Evolutionary conservation across 1,284 basidiomycete genomes (phyloP), one percentile per base, ranked within the genome.

Genomic region (Cryptococcus hybrid): DNA sequence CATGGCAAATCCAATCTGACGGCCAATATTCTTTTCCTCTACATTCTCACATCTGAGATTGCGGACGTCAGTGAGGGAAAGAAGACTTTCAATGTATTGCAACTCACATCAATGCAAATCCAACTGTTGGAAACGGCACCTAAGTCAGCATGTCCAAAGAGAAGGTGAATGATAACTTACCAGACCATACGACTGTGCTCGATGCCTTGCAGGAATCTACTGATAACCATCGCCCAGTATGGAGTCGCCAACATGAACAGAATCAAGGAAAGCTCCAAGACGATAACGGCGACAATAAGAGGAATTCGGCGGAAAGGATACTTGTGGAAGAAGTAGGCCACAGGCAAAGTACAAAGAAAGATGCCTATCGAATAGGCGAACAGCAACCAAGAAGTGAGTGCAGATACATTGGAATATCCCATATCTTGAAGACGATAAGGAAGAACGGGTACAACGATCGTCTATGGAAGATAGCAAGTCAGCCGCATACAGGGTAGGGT

Each of bases 161-260:
- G 18, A 18, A 39, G 40, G 30, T 24, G 8, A 24, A 38, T 13
- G 13, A 12, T n/a, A 11, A 89, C 74, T 86, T 87, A 44, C 88
- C 84, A 0, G 87, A 83, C 88, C 88, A 90, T 7, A 91, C 82
- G 63, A 89, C 82, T 0, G 87, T 85, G 1, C 86, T 87, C 39
- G 85, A 85, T 13, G 87, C 77, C 89, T 74, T 90, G 89, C 7
- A 89, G 57, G 13, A 86, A 75, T 18, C 89, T 84, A 13, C 88
- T 86, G 36, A 90, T 44, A 11, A 83, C 84, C 87, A 91, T 89
- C 11, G 87, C 77, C 75, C 84, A 80, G 67, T 85, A 91, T 18
- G 80, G 82, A 2, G 83, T 84, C 0, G 87, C 86, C 59, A 88
- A 84, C 88, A 90, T 90, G 51, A 91, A 82, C 78, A 90, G 80